Percentiles rank a stretch among this genome's conserved stretches.
Evolutionary conservation across 768 basidiomycete genomes (phyloP).

Genomic region (Panaeolus papilionaceus): DNA sequence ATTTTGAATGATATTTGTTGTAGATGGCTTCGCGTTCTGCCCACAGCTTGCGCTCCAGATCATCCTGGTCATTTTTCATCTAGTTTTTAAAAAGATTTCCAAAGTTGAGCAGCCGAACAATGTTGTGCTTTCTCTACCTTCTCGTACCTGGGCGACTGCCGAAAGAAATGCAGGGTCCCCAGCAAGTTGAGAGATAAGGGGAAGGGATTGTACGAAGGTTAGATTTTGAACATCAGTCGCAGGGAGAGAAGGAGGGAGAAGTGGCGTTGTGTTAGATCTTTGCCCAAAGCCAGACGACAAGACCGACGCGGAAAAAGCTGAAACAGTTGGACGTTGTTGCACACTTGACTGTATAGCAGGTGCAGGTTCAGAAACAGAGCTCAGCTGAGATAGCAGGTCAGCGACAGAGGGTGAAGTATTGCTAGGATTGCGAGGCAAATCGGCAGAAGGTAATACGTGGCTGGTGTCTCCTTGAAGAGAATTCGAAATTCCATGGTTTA

Average conservation of each 20-base stretch:
- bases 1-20: conserved; percentile 71
- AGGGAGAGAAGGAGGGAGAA: background rate
- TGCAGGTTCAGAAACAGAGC: conserved; percentile 35
- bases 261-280: background rate
- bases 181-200: conserved; percentile 65
- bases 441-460: conserved; percentile 16
- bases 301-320: background rate
- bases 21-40: conserved; percentile 68
- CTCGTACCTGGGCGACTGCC: conserved; percentile 55
- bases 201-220: conserved; percentile 76
- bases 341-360: background rate
- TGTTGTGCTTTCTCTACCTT: background rate
- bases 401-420: conserved; percentile 51
- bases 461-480: background rate
- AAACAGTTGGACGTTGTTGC: background rate
- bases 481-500: background rate
- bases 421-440: conserved; percentile 7
- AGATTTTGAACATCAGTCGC: conserved; percentile 29
- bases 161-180: conserved; percentile 58
- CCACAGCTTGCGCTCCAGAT: conserved; percentile 72
- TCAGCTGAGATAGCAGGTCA: conserved; percentile 66
- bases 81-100: conserved; percentile 32
- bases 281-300: background rate
- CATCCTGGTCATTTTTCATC: conserved; percentile 77
- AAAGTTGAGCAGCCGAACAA: background rate